Base-by-base conservation (phyloP, 495 filamentous ascomycete species). In the Tuber umbilicatum region DNA sequence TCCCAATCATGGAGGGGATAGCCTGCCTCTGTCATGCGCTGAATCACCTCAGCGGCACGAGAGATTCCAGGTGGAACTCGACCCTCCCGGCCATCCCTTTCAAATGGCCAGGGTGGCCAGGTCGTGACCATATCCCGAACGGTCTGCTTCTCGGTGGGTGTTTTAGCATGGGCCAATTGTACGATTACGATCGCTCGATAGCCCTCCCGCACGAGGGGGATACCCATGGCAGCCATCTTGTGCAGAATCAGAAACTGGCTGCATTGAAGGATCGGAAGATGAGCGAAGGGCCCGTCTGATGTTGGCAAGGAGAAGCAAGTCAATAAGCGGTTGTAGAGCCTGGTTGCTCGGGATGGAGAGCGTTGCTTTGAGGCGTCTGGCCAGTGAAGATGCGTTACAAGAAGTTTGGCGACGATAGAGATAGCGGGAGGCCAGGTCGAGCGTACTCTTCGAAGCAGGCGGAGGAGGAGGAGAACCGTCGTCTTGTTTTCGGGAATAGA, bases 41-140 rank as follows among this genome's bases (percentile, higher is more conserved):
- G 82, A 43, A 92, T 81, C 0, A 89, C 87, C 35, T 86, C 83
- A 72, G 84, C 86, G 17, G 90, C 89, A 67, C 88, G 86, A 68
- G 89, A 89, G n/a, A 83, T 83, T 74, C 87, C 85, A 0, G 55
- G 60, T 39, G 6, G 60, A 5, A 3, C 23, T 19, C 5, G 16
- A 39, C 47, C 40, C 43, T 12, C 12, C 68, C 81, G 76, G 42
- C 87, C 87, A 67, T 90, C 88, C 67, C 84, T 87, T 12, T 88
- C 87, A 79, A 89, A 86, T 70, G 90, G 91, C 89, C 89, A 93
- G 2, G 91, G 91, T 4, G 91, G 91, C 91, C 91, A 93, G 19
- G 86, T 88, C 0, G 84, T 84, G 7, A 87, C 85, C 83, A 92
- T 91, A 79, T 42, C 5, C 47, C 84, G 81, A 2, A 88, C 88